Base-by-base conservation (phyloP, 192 early-diverging fungal species). In the Coemansia sp. region DNA sequence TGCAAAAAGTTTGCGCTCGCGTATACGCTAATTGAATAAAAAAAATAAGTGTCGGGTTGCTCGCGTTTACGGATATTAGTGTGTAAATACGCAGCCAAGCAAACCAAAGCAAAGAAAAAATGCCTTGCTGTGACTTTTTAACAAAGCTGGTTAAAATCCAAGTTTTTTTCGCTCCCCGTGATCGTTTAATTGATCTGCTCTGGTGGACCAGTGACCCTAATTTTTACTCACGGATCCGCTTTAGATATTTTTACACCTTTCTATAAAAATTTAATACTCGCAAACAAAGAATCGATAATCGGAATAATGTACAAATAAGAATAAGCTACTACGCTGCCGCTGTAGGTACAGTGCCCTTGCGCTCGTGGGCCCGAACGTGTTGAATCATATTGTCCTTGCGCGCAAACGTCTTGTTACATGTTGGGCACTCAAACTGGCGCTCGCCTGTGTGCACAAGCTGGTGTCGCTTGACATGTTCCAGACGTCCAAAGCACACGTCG, bases 321-420 rank as follows among this genome's bases (percentile, higher is more conserved):
- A 32, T 24, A 11, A 43, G 5, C 10, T 1, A 35, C 48, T 39
- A 53, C 14, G 24, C n/a, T 12, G 12, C 48, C 4, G 58, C 58
- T 15, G 19, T 25, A 37, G 49, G 51, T 8, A 6, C 48, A 49
- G 2, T 60, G 53, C 17, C 51, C 49, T 72, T 70, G 56, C 77
- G 82, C 56, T 77, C 62, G 57, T 91, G 89, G 0, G 89, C 86
- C 48, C 88, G 88, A n/a, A 87, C 84, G 60, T 91, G 89, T 47
- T 91, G 89, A 60, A 89, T 81, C 89, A 91, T 91, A 63, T 91
- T 91, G 66, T 91, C 89, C 68, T 87, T 88, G 41, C 89, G 84
- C 58, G 85, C 85, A 70, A 91, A 91, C 63, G 81, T 75, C 51
- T 86, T 81, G 41, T 67, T 70, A 56, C 89, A 91, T 0, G 73